Conservation (phyloP, 345 rosid species). For the Cardamine chenopodiifolia region DNA sequence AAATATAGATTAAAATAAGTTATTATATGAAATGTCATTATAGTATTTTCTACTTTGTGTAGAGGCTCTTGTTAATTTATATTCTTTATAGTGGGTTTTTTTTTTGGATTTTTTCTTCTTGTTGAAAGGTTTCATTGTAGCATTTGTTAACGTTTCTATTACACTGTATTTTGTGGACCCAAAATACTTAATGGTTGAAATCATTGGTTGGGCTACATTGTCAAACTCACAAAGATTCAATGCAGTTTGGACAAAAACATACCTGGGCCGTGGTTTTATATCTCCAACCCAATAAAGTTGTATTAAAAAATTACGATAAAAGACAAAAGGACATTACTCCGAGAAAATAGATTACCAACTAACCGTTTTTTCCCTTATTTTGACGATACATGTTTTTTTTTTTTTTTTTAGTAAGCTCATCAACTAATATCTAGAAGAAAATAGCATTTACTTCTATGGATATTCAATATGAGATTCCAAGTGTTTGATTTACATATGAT, state of each 20-base stretch:
- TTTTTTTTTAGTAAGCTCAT: too few relatives aligned
- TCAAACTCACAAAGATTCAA: conserved; percentile 11
- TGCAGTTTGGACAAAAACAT: background rate
- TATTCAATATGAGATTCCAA: too few relatives aligned
- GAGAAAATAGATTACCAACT: too few relatives aligned
- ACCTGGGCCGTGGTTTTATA: background rate
- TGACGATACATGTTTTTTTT: too few relatives aligned
- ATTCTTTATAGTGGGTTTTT: background rate
- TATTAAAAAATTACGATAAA: background rate
- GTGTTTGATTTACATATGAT: too few relatives aligned
- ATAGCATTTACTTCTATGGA: too few relatives aligned
- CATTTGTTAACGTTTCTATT: conserved; percentile 3
- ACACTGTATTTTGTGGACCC: conserved; percentile 5
- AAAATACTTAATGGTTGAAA: conserved; percentile 4
- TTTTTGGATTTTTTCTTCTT: background rate
- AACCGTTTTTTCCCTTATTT: too few relatives aligned
- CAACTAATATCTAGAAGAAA: too few relatives aligned
- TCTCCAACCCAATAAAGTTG: background rate
- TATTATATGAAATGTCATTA: conserved; percentile 13
- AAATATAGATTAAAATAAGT: background rate
- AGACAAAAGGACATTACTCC: background rate
- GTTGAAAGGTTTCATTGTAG: background rate
- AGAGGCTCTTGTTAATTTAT: conserved; percentile 6
- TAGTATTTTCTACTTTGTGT: conserved; percentile 24
- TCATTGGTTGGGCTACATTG: conserved; percentile 15